Evolutionary conservation across 164 flowering plant species (phyloP), one percentile per base, ranked within the genome.

Genomic region (Kalanchoe fedtschenkoi): DNA sequence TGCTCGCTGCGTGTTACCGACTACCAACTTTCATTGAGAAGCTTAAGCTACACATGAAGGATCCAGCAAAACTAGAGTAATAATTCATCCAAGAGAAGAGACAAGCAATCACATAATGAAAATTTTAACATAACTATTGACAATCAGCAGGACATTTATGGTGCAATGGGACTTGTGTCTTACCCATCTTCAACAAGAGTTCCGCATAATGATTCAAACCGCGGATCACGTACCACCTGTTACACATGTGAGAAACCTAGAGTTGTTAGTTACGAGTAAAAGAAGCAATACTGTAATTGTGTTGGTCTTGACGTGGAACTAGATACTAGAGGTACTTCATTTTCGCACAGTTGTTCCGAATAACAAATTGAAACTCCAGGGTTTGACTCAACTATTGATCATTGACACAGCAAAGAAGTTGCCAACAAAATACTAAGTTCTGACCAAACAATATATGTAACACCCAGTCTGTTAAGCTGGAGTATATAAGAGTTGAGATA

Each of bases 161-260:
- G 51, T 55, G 51, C 60, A 58, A 55, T 13, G 53, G 41, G 67
- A 62, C 62, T 22, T 21, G 13, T 33, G 54, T 29, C 72, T 65
- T 63, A 88, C 97, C 93, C 87, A 1, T 85, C 88, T 2, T 63
- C 75, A 70, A 86, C 81, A 29, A 91, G 81, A 22, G 66, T 68
- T 34, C 97, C 96, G 63, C 85, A 82, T 60, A 91, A 71, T 62
- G 96, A 70, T 68, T 91, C 97, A 80, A 91, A 91, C 17, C 95
- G 86, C 1, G 97, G 97, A 34, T 91, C 97, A 47, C 87, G 85
- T 34, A 64, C 68, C 41, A 78, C 81, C 97, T 90, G 82, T 66
- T 30, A 33, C 24, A 58, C 6, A 33, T 21, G 6, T 33, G 7
- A 58, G 2, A n/a, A 19, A 34, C 10, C 28, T 58, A 33, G 10